Conservation (phyloP, 176 grass and related monocot genomes). For the Saccharum spontaneum region DNA sequence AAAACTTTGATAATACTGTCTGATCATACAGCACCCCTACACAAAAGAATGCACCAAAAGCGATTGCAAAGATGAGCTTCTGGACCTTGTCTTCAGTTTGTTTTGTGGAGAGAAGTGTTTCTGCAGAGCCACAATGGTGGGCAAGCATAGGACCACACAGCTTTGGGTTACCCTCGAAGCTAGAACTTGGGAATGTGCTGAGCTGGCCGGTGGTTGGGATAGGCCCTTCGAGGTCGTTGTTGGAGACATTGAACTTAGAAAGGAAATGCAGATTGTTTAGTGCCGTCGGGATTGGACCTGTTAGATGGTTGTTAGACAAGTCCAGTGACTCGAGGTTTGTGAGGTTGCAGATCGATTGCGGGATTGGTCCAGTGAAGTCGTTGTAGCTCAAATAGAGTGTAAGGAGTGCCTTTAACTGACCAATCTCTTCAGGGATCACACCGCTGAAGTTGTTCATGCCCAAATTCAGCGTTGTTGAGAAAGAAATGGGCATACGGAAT, state of each 20-base stretch:
- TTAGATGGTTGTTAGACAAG: constrained; percentile 38
- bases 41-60: constrained; percentile 33
- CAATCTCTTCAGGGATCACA: constrained; percentile 33
- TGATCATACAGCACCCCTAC: constrained; percentile 45
- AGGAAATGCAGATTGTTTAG: constrained; percentile 41
- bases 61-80: not conserved
- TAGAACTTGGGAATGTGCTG: constrained; percentile 35
- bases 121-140: not conserved
- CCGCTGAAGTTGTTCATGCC: constrained; percentile 23
- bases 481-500: not conserved
- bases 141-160: constrained; percentile 35
- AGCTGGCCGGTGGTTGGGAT: constrained; percentile 32
- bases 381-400: constrained; percentile 21
- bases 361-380: constrained; percentile 27
- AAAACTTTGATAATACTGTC: constrained; percentile 23
- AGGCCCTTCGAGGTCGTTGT: constrained; percentile 37
- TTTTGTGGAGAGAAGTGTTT: not conserved
- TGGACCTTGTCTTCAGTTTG: not conserved
- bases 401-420: constrained; percentile 21
- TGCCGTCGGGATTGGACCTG: not conserved
- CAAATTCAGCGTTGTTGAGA: constrained; percentile 16
- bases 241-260: constrained; percentile 31
- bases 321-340: constrained; percentile 18
- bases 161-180: constrained; percentile 43
- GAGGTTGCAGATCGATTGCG: constrained; percentile 23